A percentile compares a stretch with the other conserved stretches of the same genome.
Conservation (phyloP, 768 basidiomycete genomes). For the Amanita jacksonii region DNA sequence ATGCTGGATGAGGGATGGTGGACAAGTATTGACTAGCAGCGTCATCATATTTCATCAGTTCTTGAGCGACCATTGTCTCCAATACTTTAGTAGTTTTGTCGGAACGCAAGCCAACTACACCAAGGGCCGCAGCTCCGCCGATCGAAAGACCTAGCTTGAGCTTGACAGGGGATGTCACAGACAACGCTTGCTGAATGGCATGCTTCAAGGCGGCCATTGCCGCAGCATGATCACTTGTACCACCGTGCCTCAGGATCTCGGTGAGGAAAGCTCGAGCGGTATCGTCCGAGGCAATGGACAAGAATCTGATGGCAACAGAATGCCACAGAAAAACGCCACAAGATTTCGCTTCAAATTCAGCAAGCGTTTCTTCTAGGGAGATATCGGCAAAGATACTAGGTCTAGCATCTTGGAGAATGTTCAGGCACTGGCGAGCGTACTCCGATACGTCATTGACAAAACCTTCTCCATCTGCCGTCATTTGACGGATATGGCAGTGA, state of each 20-base stretch:
- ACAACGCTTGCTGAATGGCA: background rate
- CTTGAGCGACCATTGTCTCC: background rate
- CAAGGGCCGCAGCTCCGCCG: conserved; percentile 2
- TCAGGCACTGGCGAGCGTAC: background rate
- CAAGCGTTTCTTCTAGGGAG: background rate
- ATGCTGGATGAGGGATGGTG: background rate
- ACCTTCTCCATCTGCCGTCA: conserved; percentile 1
- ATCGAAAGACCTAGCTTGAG: conserved; percentile 2
- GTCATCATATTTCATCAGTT: background rate
- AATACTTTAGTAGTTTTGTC: background rate
- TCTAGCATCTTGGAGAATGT: conserved; percentile 1
- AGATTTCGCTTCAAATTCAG: background rate
- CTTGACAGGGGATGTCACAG: background rate
- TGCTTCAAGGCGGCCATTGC: background rate
- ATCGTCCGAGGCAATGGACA: background rate
- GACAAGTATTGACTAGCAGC: background rate
- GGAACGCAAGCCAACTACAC: background rate
- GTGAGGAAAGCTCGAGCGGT: conserved; percentile 3
- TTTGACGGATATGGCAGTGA: background rate
- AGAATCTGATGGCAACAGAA: conserved; percentile 1
- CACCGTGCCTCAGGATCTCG: background rate
- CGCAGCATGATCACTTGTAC: background rate
- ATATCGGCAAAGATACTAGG: conserved; percentile 2
- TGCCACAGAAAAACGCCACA: background rate
- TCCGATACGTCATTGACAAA: background rate